Evolutionary conservation across 805 yeast genomes (phyloP), one percentile per base, ranked within the genome.

Genomic region (Teunomyces gatunensis): DNA sequence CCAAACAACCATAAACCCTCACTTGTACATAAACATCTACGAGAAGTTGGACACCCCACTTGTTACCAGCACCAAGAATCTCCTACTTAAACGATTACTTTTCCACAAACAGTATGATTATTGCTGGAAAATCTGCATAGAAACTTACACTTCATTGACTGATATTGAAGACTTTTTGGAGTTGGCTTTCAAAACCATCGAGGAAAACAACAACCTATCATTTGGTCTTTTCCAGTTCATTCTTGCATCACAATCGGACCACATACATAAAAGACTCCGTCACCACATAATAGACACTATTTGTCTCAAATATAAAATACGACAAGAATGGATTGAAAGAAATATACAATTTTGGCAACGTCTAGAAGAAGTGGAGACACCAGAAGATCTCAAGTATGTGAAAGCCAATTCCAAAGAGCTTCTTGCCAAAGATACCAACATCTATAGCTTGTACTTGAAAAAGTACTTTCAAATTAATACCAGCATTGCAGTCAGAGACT

Each of bases 141-240:
- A 56, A 25, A 61, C 61, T 11, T 54, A 60, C 9, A 54, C 63
- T 17, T 58, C 69, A 13, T 55, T 73, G 13, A 58, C 58, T 15
- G 77, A 71, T 44, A 53, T 71, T 18, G 76, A 72, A 47, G 75
- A 70, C 12, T 54, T 64, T 33, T 53, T 69, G 27, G 74, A 67
- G 12, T 47, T 59, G 20, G 54, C 68, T 7, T 49, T 57, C n/a
- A 39, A 47, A 3, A 51, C 54, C 12, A 48, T 68, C 15, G 43
- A 45, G 29, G 49, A 52, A 4, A 51, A 52, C 34, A 53, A 59
- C 32, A 57, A 62, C 42, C 11, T 51, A n/a, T 45, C 44, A 4
- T 53, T 69, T 36, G 71, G 73, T 0, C 39, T 64, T 1, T 57
- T 61, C 52, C 56, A 56, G 35, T 57, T 67, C 2, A 46, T 71